phyloP scores from a whole-genome alignment of 2,329 filamentous ascomycete genomes.

The Diaporthe citri region DNA sequence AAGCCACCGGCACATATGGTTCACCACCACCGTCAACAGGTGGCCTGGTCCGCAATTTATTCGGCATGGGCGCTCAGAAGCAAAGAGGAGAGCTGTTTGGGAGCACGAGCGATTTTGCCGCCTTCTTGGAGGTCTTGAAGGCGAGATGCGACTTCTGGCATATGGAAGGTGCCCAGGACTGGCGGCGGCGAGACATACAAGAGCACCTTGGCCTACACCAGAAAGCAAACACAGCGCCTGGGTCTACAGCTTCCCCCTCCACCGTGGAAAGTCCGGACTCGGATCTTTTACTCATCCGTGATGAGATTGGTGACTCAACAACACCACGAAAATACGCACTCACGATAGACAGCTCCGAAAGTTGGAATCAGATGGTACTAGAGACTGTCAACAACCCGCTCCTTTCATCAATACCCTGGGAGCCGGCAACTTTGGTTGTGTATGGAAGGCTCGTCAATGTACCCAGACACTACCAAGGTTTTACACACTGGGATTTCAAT shows the following conservation, averaged over 20 bases:
- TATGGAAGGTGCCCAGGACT: slow-evolving; percentile 82
- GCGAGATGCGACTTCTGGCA: slow-evolving; percentile 87
- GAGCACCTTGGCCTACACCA: slow-evolving; percentile 27
- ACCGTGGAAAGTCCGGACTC: slow-evolving; percentile 22
- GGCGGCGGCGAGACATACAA: slow-evolving; percentile 67
- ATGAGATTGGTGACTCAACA: slow-evolving; percentile 33
- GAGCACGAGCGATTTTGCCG: slow-evolving; percentile 78
- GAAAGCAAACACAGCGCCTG: not conserved
- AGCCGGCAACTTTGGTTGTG: slow-evolving; percentile 58
- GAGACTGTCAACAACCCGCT: slow-evolving; percentile 35
- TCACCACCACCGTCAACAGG: slow-evolving; percentile 66
- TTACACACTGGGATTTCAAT: slow-evolving; percentile 75
- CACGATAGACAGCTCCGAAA: slow-evolving; percentile 43
- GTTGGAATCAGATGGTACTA: slow-evolving; percentile 46
- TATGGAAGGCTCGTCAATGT: slow-evolving; percentile 76
- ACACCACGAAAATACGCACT: slow-evolving; percentile 48
- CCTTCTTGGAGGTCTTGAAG: slow-evolving; percentile 81
- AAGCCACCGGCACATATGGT: slow-evolving; percentile 79
- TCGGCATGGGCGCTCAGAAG: slow-evolving; percentile 54
- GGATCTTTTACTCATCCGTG: slow-evolving; percentile 24
- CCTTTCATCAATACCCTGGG: slow-evolving; percentile 52
- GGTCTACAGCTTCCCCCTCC: not conserved
- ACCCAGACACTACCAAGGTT: slow-evolving; percentile 68
- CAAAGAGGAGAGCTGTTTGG: slow-evolving; percentile 66
- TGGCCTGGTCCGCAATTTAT: slow-evolving; percentile 63